Evolutionary conservation across 2,329 filamentous ascomycete species (phyloP).

Genomic region (Ascochyta rabiei): DNA sequence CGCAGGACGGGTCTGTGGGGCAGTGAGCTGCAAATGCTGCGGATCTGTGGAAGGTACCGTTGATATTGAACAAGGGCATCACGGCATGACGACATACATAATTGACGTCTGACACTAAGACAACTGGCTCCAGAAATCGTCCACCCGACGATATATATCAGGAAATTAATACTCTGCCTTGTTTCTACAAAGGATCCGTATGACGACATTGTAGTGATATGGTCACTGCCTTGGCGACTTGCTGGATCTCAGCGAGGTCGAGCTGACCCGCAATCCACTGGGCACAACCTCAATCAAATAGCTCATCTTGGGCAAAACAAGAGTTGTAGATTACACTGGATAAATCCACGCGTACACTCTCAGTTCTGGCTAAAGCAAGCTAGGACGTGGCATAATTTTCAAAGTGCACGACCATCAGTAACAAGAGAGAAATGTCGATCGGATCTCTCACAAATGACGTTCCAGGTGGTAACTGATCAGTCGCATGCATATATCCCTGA

Average conservation of each 20-base stretch:
- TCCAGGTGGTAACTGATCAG: background rate
- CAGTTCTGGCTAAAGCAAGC: background rate
- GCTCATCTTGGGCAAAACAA: background rate
- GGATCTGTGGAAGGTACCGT: conserved; percentile 10
- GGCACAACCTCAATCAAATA: background rate
- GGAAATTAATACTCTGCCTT: background rate
- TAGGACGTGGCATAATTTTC: background rate
- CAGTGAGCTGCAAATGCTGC: conserved; percentile 1
- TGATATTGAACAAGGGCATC: conserved; percentile 3
- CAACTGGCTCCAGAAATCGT: background rate
- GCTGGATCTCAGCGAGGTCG: background rate
- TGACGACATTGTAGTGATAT: conserved; percentile 11
- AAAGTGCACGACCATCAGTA: background rate
- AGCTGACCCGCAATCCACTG: background rate
- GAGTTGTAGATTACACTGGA: background rate
- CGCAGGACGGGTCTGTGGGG: conserved; percentile 5
- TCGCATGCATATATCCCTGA: background rate
- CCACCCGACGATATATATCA: conserved; percentile 1
- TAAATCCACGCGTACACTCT: background rate
- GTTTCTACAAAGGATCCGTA: background rate
- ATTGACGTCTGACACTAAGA: background rate
- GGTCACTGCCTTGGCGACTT: conserved; percentile 5
- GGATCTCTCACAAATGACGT: background rate
- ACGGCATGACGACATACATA: conserved; percentile 14
- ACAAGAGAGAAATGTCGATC: background rate